phyloP scores from a whole-genome alignment of 148 eudicot genomes.

The Chenopodium berlandieri region DNA sequence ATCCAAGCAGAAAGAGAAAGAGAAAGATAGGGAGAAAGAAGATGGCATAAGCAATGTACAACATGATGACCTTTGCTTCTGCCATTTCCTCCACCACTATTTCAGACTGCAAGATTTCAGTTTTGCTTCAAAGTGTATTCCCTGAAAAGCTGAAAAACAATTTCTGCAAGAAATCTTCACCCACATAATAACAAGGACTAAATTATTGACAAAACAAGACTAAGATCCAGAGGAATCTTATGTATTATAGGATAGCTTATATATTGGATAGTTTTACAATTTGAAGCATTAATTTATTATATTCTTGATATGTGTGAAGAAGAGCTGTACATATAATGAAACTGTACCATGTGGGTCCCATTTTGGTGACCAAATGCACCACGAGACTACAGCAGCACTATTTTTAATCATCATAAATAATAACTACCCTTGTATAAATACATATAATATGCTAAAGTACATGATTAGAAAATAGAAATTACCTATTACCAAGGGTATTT shows the following conservation, averaged over 20 bases:
- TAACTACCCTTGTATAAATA: background rate
- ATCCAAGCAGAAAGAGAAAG: conserved; percentile 25
- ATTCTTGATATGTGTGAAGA: background rate
- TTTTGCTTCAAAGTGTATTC: background rate
- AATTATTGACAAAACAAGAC: background rate
- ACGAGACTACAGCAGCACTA: background rate
- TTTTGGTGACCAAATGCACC: background rate
- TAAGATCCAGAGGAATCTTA: background rate
- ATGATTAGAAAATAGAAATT: background rate
- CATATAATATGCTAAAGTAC: too few relatives aligned
- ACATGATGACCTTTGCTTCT: conserved; percentile 22
- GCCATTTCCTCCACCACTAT: conserved; percentile 18
- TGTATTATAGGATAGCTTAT: background rate
- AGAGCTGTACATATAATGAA: background rate
- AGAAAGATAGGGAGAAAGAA: conserved; percentile 28
- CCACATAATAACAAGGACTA: background rate
- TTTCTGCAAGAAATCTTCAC: background rate
- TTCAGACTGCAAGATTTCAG: background rate
- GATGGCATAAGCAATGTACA: conserved; percentile 28
- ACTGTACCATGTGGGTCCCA: conserved; percentile 5
- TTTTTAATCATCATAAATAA: too few relatives aligned
- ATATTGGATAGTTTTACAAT: background rate
- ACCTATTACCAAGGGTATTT: background rate
- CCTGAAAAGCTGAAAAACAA: background rate
- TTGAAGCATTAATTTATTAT: background rate